Base-by-base conservation (phyloP, 169 alveolate genomes). In the Plasmodium berghei region DNA sequence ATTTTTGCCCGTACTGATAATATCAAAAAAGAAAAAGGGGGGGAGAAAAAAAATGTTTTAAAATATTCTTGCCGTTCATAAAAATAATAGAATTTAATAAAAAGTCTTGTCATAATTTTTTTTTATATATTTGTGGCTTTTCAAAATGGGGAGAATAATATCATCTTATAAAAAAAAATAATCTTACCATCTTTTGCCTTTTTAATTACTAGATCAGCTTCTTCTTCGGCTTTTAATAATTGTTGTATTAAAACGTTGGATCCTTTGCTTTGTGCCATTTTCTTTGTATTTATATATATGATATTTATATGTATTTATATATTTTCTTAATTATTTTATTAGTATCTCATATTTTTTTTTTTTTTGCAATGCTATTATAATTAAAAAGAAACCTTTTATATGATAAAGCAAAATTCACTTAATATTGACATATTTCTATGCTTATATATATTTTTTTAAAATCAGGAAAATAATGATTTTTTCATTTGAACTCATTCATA, bases 191-290 rank as follows among this genome's bases (percentile, higher is more conserved):
- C 96, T 52, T 92, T 91, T n/a, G 96, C 96, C n/a, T 94, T 86
- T 54, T 93, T 87, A 59, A 93, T 93, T 12, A 93, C 93, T 20
- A 92, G 83, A 85, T 93, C 96, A 12, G 96, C 96, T 77, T 93
- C 96, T 58, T 93, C 95, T 59, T 93, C 96, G 12, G 96, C 96
- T 88, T 93, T 92, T 45, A 93, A 92, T 66, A 93, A 63, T 49
- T 93, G 96, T 72, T 93, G 96, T 72, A 93, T 93, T 42, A 93
- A 83, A 22, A 93, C 95, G 62, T 93, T 93, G 34, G 95, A 92
- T n/a, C 95, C 89, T 64, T 77, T 77, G 28, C 42, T 77, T 64
- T 77, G 89, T 40, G 89, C n/a, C 89, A 77, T 77, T 26, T n/a
- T 54, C 16, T 45, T 40, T 28, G 14, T 24, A 12, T 9, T 2